Percentiles rank a stretch among this genome's conserved stretches.
These are phyloP conservation scores for Sarocladiaceae sp. DNA, from an alignment of 2,329 filamentous ascomycete species.

Conservation along the genomic window DNA sequence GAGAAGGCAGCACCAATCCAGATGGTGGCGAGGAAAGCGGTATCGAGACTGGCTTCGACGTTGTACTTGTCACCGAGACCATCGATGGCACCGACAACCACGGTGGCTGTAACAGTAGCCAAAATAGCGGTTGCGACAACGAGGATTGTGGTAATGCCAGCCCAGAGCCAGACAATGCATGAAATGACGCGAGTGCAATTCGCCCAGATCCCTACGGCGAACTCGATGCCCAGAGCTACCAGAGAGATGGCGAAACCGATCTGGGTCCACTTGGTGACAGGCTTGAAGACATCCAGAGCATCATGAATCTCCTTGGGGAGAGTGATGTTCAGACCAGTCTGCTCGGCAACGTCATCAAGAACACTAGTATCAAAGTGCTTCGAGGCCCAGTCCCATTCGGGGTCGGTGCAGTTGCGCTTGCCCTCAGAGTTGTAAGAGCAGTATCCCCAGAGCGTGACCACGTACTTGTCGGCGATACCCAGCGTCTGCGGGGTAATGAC, in stretches of 20 bases:
- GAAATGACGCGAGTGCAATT: constrained; percentile 78
- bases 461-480: constrained; percentile 68
- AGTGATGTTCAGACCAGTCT: constrained; percentile 47
- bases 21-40: constrained; percentile 60
- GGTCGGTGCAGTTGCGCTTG: constrained; percentile 60
- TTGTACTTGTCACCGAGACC: constrained; percentile 58
- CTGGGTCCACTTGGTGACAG: constrained; percentile 75
- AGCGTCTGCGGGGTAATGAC: constrained; percentile 54
- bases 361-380: constrained; percentile 57
- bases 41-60: constrained; percentile 61
- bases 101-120: constrained; percentile 65
- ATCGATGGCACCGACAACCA: constrained; percentile 64
- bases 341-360: constrained; percentile 47
- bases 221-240: constrained; percentile 60
- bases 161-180: constrained; percentile 73
- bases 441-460: constrained; percentile 81
- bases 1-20: constrained; percentile 80
- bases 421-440: constrained; percentile 55
- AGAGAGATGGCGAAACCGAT: constrained; percentile 72
- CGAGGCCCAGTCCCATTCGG: constrained; percentile 71
- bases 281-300: constrained; percentile 66
- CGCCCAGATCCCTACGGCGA: constrained; percentile 74
- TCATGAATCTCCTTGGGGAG: constrained; percentile 62
- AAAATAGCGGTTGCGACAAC: constrained; percentile 61
- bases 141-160: constrained; percentile 50